Conservation (phyloP, 495 filamentous ascomycete genomes). For the Tuber indicum region DNA sequence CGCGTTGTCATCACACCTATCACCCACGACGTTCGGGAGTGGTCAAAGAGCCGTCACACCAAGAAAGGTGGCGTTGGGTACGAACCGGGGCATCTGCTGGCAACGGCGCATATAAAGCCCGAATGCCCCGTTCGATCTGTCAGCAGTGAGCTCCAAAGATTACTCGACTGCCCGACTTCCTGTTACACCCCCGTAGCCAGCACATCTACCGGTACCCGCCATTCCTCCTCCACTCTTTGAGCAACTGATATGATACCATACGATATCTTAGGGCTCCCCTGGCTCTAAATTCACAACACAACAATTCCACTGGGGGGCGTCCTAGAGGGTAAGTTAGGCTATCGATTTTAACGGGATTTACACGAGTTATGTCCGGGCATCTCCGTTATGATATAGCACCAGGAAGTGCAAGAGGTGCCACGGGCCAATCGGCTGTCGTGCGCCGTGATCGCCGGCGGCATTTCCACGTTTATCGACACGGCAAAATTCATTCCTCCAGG, state of each 20-base stretch:
- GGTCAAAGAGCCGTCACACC: background rate
- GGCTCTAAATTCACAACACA: too few relatives aligned
- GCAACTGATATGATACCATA: background rate
- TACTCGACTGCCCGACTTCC: background rate
- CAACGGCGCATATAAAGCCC: background rate
- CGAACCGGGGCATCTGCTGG: background rate
- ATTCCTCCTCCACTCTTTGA: background rate
- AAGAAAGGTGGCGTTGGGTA: background rate
- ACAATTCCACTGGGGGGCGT: background rate
- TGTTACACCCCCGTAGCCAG: background rate
- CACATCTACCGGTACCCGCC: background rate
- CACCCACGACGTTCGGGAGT: background rate
- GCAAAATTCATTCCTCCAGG: background rate
- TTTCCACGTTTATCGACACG: background rate
- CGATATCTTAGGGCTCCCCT: background rate
- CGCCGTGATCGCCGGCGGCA: background rate
- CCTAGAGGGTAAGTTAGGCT: background rate
- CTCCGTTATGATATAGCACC: background rate
- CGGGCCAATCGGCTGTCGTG: background rate
- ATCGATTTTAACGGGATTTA: background rate
- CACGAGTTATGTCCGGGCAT: background rate
- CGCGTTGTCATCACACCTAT: background rate
- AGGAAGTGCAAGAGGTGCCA: background rate
- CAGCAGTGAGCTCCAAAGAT: constrained; percentile 1
- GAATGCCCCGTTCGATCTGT: background rate